Percentiles rank a stretch among this genome's conserved stretches.
Conservation (phyloP, 108 stramenopile species). For the Heterococcus sp. region DNA sequence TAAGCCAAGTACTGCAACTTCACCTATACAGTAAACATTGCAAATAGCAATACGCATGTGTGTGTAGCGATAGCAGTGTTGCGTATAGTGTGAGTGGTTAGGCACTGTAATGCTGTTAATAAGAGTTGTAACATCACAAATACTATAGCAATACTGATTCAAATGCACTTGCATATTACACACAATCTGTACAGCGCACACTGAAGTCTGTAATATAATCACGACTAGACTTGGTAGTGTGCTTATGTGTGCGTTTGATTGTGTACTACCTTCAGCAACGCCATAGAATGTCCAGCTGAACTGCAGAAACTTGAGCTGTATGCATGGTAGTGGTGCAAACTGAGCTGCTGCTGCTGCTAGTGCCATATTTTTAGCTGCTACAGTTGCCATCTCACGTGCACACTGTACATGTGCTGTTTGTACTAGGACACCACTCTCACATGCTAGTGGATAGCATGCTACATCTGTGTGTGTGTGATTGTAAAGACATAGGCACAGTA, state of each 20-base stretch:
- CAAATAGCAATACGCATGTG: too few species aligned
- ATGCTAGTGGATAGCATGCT: not conserved
- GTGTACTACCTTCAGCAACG: slow-evolving; percentile 6
- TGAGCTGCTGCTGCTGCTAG: not conserved
- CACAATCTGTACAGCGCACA: too few species aligned
- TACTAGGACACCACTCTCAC: not conserved
- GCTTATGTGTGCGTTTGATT: too few species aligned
- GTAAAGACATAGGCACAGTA: not conserved
- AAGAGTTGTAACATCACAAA: too few species aligned
- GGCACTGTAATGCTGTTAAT: too few species aligned
- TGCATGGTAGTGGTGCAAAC: not conserved
- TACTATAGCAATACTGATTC: too few species aligned
- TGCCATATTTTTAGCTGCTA: slow-evolving; percentile 37
- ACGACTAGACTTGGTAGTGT: too few species aligned
- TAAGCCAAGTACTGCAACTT: slow-evolving; percentile 37
- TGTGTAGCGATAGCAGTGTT: too few species aligned
- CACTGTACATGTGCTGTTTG: not conserved
- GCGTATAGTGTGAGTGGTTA: too few species aligned
- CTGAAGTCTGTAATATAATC: too few species aligned
- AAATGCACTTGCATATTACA: too few species aligned
- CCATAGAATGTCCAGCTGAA: slow-evolving; percentile 43
- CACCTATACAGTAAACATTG: too few species aligned
- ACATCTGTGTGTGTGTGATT: not conserved
- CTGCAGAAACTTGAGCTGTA: slow-evolving; percentile 4
- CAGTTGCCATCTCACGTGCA: slow-evolving; percentile 27